Evolutionary conservation across 768 basidiomycete genomes (phyloP).

Genomic region (Suillus paluster): DNA sequence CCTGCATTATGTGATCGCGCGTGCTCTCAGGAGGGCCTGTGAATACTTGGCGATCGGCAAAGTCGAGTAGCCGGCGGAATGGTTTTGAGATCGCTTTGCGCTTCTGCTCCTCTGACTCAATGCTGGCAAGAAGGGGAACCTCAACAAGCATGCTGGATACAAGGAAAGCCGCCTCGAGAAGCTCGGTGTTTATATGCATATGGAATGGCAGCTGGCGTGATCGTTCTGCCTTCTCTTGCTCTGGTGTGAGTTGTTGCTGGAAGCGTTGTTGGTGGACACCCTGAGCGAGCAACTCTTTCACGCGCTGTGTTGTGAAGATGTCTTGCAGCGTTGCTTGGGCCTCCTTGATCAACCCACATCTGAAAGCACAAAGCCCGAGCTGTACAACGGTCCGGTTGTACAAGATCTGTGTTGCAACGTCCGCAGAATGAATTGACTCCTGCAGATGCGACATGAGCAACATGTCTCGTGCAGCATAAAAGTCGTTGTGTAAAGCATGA

Average conservation of each 20-base stretch:
- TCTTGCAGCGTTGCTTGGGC: slow-evolving; percentile 92
- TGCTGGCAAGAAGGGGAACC: slow-evolving; percentile 92
- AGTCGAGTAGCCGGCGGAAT: slow-evolving; percentile 93
- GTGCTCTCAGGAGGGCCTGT: slow-evolving; percentile 99
- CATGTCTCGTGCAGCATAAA: slow-evolving; percentile 97
- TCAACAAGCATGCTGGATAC: slow-evolving; percentile 99
- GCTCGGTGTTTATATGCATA: slow-evolving; percentile 98
- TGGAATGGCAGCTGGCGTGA: slow-evolving; percentile 98
- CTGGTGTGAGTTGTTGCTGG: slow-evolving; percentile 78
- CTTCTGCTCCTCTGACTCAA: slow-evolving; percentile 92
- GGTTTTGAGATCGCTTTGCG: slow-evolving; percentile 95
- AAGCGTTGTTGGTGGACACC: slow-evolving; percentile 93
- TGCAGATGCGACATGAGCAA: slow-evolving; percentile 98
- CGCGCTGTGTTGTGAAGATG: slow-evolving; percentile 94
- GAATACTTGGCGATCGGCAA: slow-evolving; percentile 97
- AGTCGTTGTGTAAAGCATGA: slow-evolving; percentile 94
- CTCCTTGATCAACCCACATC: slow-evolving; percentile 92
- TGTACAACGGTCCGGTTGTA: slow-evolving; percentile 99
- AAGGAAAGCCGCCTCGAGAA: slow-evolving; percentile 96
- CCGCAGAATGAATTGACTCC: slow-evolving; percentile 94
- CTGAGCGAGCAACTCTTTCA: slow-evolving; percentile 96
- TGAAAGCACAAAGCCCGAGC: slow-evolving; percentile 95
- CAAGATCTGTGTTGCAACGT: slow-evolving; percentile 95
- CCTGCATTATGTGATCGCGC: slow-evolving; percentile 99
- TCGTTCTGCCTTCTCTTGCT: slow-evolving; percentile 97